Conservation (phyloP, 2,329 filamentous ascomycete genomes). For the Stagonosporopsis chrysanthemi region DNA sequence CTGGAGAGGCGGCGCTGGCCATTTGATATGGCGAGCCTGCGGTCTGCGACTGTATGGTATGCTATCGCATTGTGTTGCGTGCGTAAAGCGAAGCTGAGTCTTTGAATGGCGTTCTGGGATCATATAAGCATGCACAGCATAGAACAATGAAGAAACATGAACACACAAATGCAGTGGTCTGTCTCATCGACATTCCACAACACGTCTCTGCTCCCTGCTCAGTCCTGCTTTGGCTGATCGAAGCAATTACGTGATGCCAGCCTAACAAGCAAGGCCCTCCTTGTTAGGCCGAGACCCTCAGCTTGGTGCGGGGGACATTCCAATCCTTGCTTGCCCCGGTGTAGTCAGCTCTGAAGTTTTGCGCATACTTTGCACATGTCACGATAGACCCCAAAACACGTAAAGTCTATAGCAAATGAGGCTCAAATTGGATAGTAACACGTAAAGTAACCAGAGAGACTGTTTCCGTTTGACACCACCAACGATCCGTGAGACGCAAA, state of each 20-base stretch:
- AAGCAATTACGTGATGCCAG: conserved; percentile 11
- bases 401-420: conserved; percentile 38
- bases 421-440: conserved; percentile 51
- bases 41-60: conserved; percentile 15
- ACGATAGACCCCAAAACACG: background rate
- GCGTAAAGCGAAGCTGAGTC: background rate
- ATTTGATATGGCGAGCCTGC: conserved; percentile 18
- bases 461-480: conserved; percentile 41
- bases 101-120: conserved; percentile 11
- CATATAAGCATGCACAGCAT: conserved; percentile 15
- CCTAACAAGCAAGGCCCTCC: conserved; percentile 3
- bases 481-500: conserved; percentile 46
- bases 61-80: background rate
- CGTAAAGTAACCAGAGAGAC: conserved; percentile 48
- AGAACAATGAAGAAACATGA: conserved; percentile 20
- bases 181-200: background rate
- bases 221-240: background rate
- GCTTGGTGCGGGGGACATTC: conserved; percentile 8
- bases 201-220: background rate
- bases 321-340: conserved; percentile 1
- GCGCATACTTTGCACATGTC: background rate
- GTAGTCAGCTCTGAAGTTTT: background rate
- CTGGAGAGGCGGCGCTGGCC: background rate
- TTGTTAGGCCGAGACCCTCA: conserved; percentile 9
- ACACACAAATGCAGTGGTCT: background rate